Conservation (phyloP, 345 rosid species). For the Arabis hirsuta region DNA sequence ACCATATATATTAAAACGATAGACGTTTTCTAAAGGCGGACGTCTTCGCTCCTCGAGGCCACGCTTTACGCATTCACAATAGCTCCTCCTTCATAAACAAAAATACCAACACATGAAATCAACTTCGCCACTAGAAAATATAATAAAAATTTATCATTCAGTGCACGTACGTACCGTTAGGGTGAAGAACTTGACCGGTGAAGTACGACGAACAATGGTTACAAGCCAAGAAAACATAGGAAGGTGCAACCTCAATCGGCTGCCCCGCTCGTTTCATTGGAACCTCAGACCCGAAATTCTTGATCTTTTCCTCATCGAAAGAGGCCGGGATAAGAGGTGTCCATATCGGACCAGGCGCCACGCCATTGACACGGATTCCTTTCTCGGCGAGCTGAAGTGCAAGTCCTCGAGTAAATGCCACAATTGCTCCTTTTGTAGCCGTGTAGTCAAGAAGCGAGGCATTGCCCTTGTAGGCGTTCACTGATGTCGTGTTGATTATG, state of each 20-base stretch:
- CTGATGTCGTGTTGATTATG: slow-evolving; percentile 75
- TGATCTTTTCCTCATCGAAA: slow-evolving; percentile 55
- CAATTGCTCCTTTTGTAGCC: slow-evolving; percentile 77
- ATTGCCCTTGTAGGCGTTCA: slow-evolving; percentile 68
- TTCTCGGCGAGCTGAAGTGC: slow-evolving; percentile 62
- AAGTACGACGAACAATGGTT: slow-evolving; percentile 84
- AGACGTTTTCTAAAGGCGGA: neutral
- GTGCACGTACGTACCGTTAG: slow-evolving; percentile 50
- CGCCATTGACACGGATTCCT: slow-evolving; percentile 74
- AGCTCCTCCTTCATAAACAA: slow-evolving; percentile 36
- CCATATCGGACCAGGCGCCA: slow-evolving; percentile 88
- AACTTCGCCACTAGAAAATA: neutral
- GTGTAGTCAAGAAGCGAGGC: slow-evolving; percentile 66
- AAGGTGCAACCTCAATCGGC: slow-evolving; percentile 76
- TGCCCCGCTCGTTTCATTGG: slow-evolving; percentile 80
- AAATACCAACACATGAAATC: neutral
- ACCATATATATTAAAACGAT: neutral
- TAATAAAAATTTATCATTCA: neutral
- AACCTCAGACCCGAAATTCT: slow-evolving; percentile 55
- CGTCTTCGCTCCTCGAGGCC: neutral
- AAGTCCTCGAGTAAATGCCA: slow-evolving; percentile 78
- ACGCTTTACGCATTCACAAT: slow-evolving; percentile 30
- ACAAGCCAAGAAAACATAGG: slow-evolving; percentile 74
- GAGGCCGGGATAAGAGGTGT: slow-evolving; percentile 82
- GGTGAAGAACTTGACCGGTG: slow-evolving; percentile 83